Evolutionary conservation across 164 flowering plant genomes (phyloP), one percentile per base, ranked within the genome.

Genomic region (Amborella trichopoda): DNA sequence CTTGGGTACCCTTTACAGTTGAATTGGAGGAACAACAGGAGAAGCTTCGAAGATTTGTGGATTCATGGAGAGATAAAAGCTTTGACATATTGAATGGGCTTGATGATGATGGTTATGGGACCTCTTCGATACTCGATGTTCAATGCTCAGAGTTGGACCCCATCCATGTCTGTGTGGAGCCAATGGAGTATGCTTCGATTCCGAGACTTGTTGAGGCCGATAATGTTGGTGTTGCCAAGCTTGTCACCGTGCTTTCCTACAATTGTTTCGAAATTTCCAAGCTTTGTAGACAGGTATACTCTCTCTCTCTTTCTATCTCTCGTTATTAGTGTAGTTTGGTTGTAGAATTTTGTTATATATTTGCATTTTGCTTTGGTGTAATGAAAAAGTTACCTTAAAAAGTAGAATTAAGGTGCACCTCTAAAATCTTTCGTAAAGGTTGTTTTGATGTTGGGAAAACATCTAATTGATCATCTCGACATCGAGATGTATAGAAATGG

Each of bases 21-120:
- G 62, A 54, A 10, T 54, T 63, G 14, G 62, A 63, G 24, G 62
- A 63, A 36, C 62, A 63, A 41, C 67, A 57, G 19, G 67, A 63
- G 45, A 63, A 63, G 55, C 62, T 63, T 23, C 46, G 67, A 30
- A 57, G 62, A 57, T 20, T 49, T 18, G 62, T 57, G 10, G 67
- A 63, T 5, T 49, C 50, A 0, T 63, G 62, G 67, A 36, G 59
- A 23, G 25, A 46, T 37, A 40, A 46, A 20, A 57, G 59, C 44
- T 37, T 40, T 10, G 47, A 48, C 23, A 32, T 63, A 3, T n/a
- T 57, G 50, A 53, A 46, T 23, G 53, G 25, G 11, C 48, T 57
- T 23, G 28, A 49, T 9, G 38, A 43, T 18, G 67, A 48, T 22
- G 40, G 49, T 3, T 19, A 18, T 34, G 39, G 33, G 12, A 32